phyloP scores from a whole-genome alignment of 2,329 filamentous ascomycete genomes.

The Phialemoniopsis sp. region DNA sequence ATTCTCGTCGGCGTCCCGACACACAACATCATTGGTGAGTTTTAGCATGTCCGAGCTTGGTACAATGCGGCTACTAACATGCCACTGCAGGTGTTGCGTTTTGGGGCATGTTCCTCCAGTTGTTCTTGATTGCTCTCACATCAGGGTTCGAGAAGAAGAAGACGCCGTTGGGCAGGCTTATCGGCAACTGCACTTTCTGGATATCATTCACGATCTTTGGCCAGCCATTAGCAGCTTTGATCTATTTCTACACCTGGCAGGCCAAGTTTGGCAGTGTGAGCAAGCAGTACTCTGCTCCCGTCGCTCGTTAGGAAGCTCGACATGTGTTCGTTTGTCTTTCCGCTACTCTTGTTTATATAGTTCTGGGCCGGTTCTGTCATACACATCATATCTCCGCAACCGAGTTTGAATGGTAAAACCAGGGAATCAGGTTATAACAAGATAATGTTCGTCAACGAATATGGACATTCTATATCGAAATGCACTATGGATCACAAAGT shows the following conservation, averaged over 20 bases:
- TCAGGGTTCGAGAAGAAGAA: slow-evolving; percentile 75
- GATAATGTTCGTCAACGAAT: too few species aligned
- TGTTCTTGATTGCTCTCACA: slow-evolving; percentile 82
- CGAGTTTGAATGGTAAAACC: too few species aligned
- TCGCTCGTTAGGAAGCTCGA: too few species aligned
- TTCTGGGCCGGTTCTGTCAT: too few species aligned
- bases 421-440: too few species aligned
- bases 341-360: too few species aligned
- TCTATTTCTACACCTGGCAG: slow-evolving; percentile 99
- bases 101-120: slow-evolving; percentile 86
- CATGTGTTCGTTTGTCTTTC: too few species aligned
- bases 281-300: slow-evolving; percentile 10
- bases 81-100: slow-evolving; percentile 73
- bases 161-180: slow-evolving; percentile 68
- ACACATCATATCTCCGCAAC: too few species aligned
- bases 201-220: slow-evolving; percentile 92
- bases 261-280: slow-evolving; percentile 90
- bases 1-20: slow-evolving; percentile 90
- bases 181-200: slow-evolving; percentile 96
- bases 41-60: too few species aligned
- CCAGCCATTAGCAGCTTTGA: slow-evolving; percentile 84
- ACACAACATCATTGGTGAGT: slow-evolving; percentile 81
- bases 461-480: background rate
- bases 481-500: background rate
- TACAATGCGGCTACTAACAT: slow-evolving; percentile 6